Conservation (phyloP, 192 early-diverging fungal species). For the Oehlia diaphana region DNA sequence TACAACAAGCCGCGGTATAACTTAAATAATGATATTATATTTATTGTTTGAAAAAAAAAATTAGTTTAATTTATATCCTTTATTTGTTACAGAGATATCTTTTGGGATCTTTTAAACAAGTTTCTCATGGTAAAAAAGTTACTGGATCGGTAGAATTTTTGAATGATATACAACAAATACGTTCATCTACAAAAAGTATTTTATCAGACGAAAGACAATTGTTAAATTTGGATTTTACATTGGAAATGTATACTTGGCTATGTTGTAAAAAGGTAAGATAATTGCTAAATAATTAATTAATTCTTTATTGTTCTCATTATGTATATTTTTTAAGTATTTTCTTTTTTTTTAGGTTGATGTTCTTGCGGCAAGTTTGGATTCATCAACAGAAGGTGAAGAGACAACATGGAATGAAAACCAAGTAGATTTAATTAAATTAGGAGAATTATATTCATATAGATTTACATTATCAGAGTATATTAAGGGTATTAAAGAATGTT, state of each 20-base stretch:
- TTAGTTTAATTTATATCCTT: not conserved
- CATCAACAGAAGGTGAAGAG: slow-evolving; percentile 29
- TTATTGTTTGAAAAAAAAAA: not conserved
- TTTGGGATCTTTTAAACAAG: slow-evolving; percentile 31
- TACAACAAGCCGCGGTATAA: slow-evolving; percentile 53
- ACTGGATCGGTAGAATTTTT: slow-evolving; percentile 44
- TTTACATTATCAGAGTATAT: slow-evolving; percentile 35
- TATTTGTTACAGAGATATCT: slow-evolving; percentile 21
- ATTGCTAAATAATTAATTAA: not conserved
- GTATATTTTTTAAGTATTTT: not conserved
- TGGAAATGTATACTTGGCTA: slow-evolving; percentile 44
- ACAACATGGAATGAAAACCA: slow-evolving; percentile 41
- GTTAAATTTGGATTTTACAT: slow-evolving; percentile 37
- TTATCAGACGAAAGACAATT: slow-evolving; percentile 42
- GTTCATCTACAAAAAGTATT: not conserved
- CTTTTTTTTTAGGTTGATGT: not conserved
- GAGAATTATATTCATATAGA: slow-evolving; percentile 40
- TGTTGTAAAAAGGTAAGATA: slow-evolving; percentile 38
- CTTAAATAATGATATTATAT: slow-evolving; percentile 23
- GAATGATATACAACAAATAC: slow-evolving; percentile 28
- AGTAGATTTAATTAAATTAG: slow-evolving; percentile 36
- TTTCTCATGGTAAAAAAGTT: slow-evolving; percentile 35
- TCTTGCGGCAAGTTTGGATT: slow-evolving; percentile 21
- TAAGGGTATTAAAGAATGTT: slow-evolving; percentile 33
- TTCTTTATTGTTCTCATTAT: not conserved